A percentile compares a stretch with the other conserved stretches of the same genome.
Conservation (phyloP, 1,139 yeast genomes). For the Zygoascus hellenicus region DNA sequence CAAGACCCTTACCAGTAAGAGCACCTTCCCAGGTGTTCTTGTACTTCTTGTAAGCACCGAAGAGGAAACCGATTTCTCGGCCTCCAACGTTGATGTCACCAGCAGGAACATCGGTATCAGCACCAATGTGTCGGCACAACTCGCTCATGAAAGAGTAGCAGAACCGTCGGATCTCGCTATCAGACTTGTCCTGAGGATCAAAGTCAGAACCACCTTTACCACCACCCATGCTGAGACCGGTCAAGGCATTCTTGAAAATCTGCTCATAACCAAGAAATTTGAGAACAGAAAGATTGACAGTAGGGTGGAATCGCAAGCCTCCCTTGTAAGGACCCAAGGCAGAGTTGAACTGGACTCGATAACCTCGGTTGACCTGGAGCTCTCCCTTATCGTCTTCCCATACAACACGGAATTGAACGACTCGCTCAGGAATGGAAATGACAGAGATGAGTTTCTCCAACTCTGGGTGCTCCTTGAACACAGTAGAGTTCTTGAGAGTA, state of each 20-base stretch:
- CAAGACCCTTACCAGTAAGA: slow-evolving; percentile 93
- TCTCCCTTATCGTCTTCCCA: slow-evolving; percentile 97
- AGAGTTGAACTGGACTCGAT: slow-evolving; percentile 97
- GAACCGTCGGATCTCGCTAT: slow-evolving; percentile 92
- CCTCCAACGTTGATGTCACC: slow-evolving; percentile 96
- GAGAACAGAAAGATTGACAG: slow-evolving; percentile 89
- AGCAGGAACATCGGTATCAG: slow-evolving; percentile 96
- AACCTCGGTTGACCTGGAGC: slow-evolving; percentile 92
- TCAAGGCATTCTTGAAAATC: slow-evolving; percentile 95
- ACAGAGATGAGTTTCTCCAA: slow-evolving; percentile 86
- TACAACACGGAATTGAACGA: slow-evolving; percentile 91
- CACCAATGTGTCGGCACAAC: slow-evolving; percentile 92
- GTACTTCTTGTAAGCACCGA: slow-evolving; percentile 93
- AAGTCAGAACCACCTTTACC: slow-evolving; percentile 99
- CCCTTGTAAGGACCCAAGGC: slow-evolving; percentile 99
- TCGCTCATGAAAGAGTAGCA: slow-evolving; percentile 95
- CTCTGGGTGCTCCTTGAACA: slow-evolving; percentile 84
- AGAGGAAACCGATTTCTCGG: slow-evolving; percentile 86
- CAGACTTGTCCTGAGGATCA: slow-evolving; percentile 92
- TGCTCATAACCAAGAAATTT: slow-evolving; percentile 98
- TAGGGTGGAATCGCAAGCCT: slow-evolving; percentile 96
- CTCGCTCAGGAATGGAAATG: slow-evolving; percentile 91
- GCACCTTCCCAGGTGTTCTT: slow-evolving; percentile 96
- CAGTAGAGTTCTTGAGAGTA: slow-evolving; percentile 85
- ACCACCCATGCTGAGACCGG: slow-evolving; percentile 98